Base-by-base conservation (phyloP, 306 rosid genomes). In the Trifolium repens region DNA sequence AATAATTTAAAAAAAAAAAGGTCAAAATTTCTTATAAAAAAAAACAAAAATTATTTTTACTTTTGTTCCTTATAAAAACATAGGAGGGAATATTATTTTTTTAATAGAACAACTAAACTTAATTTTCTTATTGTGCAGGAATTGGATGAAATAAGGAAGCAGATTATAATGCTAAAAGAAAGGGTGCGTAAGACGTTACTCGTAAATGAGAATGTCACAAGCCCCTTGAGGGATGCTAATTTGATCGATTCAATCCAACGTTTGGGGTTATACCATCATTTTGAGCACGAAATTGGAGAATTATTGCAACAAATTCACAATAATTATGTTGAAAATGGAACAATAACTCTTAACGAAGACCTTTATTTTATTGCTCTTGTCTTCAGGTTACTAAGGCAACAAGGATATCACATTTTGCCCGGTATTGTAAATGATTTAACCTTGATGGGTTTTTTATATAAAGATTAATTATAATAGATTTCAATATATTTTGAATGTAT, bases 201-300 rank as follows among this genome's bases (percentile, higher is more conserved):
- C 19, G 1, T 14, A 8, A 62, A 62, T 0, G 68, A 34, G 9
- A 62, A 35, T 39, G 68, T 3, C 26, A n/a, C 71, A 9, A 43
- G 4, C 5, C 37, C 37, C 5, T 67, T 43, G 37, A 43, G 0
- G 2, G 19, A 43, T 12, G 71, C 37, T 67, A 75, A 52, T 2
- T 75, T 65, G 17, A 52, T 75, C 19, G 73, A 66, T 12, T 53
- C 34, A 39, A 9, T 75, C 42, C 79, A 75, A 52, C 73, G 73
- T 39, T 39, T 75, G 5, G 67, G 79, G 2, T 2, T 75, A 24
- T 66, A 11, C 9, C 43, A 66, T 53, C 79, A 75, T 66, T 75
- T 75, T 53, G 17, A 75, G 46, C 9, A 6, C 0, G 79, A 75
- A 12, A 67, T 67, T 67, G 71, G 54, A 12, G 54, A 67, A 67